A percentile compares a stretch with the other conserved stretches of the same genome.
phyloP scores from a whole-genome alignment of 331 rosid species.

The Acacia concinna region DNA sequence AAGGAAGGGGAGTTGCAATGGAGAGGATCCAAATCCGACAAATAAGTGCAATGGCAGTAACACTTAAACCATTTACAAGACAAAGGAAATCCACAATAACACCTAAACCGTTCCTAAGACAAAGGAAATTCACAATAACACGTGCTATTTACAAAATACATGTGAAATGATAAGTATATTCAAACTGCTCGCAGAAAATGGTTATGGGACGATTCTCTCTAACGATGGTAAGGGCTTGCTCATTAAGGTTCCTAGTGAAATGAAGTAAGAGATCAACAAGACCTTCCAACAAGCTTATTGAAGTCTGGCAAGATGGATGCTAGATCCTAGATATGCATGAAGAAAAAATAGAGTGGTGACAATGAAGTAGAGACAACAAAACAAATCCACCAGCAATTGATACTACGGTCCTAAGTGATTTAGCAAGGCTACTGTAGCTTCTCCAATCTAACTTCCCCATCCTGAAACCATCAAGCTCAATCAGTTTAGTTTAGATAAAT shows the following conservation, averaged over 20 bases:
- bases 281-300: constrained; percentile 55
- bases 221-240: constrained; percentile 34
- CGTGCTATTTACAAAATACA: no score
- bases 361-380: neutral
- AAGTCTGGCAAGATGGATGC: neutral
- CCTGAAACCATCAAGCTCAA: constrained; percentile 48
- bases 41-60: no score
- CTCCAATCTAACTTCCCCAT: constrained; percentile 68
- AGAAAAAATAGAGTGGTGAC: no score
- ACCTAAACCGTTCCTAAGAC: no score
- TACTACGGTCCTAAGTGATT: constrained; percentile 61
- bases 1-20: no score
- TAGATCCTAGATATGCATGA: no score
- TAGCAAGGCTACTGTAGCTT: constrained; percentile 58
- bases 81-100: no score
- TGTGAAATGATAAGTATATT: no score
- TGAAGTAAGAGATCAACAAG: constrained; percentile 61
- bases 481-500: constrained; percentile 3
- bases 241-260: constrained; percentile 43
- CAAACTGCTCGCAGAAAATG: constrained; percentile 49
- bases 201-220: constrained; percentile 50
- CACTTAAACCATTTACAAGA: no score
- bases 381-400: constrained; percentile 72
- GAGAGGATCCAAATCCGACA: no score
- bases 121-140: no score